These are phyloP conservation scores for Camelina neglecta DNA, from an alignment of 345 rosid species.

Conservation along the genomic window DNA sequence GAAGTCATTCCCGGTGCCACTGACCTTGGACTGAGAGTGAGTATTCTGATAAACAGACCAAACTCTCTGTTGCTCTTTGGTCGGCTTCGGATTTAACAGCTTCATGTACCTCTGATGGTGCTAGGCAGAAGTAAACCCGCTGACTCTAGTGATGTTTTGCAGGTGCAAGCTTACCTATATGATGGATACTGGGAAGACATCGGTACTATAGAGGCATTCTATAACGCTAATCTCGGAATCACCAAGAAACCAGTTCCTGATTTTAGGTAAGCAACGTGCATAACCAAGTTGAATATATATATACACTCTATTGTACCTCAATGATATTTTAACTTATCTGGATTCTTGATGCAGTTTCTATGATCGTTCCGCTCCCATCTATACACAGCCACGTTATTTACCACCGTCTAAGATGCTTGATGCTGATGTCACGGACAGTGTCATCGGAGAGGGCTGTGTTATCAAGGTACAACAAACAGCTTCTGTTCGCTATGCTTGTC, in stretches of 20 bases:
- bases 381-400: constrained; percentile 94
- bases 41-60: not conserved
- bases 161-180: constrained; percentile 97
- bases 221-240: constrained; percentile 91
- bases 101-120: constrained; percentile 16
- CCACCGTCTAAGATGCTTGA: constrained; percentile 99
- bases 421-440: constrained; percentile 96
- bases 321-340: constrained; percentile 4
- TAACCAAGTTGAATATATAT: not conserved
- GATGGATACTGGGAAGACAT: constrained; percentile 99
- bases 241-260: constrained; percentile 95
- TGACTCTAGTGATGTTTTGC: not conserved
- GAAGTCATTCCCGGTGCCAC: constrained; percentile 99
- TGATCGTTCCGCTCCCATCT: constrained; percentile 94
- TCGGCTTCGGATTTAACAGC: constrained; percentile 12
- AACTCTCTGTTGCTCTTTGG: not conserved
- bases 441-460: constrained; percentile 97
- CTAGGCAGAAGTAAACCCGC: not conserved
- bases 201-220: constrained; percentile 96
- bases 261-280: constrained; percentile 63
- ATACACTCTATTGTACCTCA: not conserved
- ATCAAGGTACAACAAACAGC: constrained; percentile 63
- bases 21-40: constrained; percentile 81
- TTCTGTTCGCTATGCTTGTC: not conserved
- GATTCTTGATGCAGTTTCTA: constrained; percentile 65